These are phyloP conservation scores for Syncephalastrum contaminatum DNA, from an alignment of 371 early-diverging fungal genomes.

Conservation along the genomic window DNA sequence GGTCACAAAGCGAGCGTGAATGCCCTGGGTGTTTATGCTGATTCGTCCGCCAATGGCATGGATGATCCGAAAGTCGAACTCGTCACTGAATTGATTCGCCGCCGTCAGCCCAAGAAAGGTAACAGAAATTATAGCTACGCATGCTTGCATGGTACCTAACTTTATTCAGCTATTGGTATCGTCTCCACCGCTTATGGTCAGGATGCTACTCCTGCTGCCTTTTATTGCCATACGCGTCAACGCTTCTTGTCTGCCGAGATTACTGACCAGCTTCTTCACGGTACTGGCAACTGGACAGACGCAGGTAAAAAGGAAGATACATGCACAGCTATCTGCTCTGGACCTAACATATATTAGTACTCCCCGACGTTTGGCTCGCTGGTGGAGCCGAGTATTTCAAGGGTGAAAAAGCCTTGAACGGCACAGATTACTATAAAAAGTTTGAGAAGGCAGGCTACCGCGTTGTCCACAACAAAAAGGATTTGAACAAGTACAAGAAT, in stretches of 20 bases:
- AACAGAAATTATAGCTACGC: constrained; percentile 12
- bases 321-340: not conserved
- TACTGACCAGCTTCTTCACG: constrained; percentile 64
- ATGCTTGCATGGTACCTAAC: not conserved
- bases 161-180: constrained; percentile 58
- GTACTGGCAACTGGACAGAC: constrained; percentile 41
- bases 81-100: constrained; percentile 69
- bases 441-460: constrained; percentile 61
- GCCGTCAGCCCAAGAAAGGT: constrained; percentile 63
- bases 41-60: constrained; percentile 49
- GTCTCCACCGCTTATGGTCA: constrained; percentile 67
- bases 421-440: constrained; percentile 54
- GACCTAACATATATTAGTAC: constrained; percentile 24
- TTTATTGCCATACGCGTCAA: constrained; percentile 62
- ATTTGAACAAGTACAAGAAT: constrained; percentile 52
- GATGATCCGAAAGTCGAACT: constrained; percentile 68
- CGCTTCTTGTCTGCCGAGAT: constrained; percentile 55
- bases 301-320: constrained; percentile 29
- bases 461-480: constrained; percentile 52
- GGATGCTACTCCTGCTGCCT: constrained; percentile 78
- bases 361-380: constrained; percentile 70
- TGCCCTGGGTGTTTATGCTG: constrained; percentile 66
- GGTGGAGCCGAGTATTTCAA: constrained; percentile 65
- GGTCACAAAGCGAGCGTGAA: constrained; percentile 67
- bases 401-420: constrained; percentile 50